Evolutionary conservation across 2,329 filamentous ascomycete species (phyloP).

Genomic region (Sphaerulina populicola): DNA sequence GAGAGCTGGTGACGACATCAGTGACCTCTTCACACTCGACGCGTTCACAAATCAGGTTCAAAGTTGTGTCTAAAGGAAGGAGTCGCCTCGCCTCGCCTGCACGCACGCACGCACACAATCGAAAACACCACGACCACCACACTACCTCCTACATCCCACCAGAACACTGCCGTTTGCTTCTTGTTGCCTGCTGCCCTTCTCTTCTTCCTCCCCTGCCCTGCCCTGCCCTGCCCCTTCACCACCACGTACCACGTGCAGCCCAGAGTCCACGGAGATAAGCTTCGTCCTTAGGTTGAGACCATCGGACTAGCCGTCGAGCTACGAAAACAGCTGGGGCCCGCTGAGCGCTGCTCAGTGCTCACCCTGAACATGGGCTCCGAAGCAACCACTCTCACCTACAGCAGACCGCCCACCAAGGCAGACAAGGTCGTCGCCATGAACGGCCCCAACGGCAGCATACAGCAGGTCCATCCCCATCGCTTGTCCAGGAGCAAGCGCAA

Average conservation of each 20-base stretch:
- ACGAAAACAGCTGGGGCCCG: not conserved
- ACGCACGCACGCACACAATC: too few species aligned
- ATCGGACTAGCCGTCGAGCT: not conserved
- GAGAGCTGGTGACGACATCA: too few species aligned
- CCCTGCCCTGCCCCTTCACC: not conserved
- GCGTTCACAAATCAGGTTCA: too few species aligned
- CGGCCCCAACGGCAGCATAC: constrained; percentile 17
- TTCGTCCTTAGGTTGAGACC: not conserved
- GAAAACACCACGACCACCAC: too few species aligned
- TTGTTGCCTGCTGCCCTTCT: not conserved
- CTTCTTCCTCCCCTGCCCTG: too few species aligned
- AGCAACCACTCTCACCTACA: not conserved
- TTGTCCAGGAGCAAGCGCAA: constrained; percentile 15
- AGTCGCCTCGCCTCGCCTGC: too few species aligned
- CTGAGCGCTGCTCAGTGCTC: not conserved
- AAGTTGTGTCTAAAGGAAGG: too few species aligned
- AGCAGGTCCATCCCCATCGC: constrained; percentile 11
- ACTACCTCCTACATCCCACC: too few species aligned
- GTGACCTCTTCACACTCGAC: too few species aligned
- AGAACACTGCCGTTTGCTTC: not conserved
- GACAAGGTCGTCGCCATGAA: constrained; percentile 16
- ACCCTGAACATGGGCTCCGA: not conserved
- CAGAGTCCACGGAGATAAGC: not conserved
- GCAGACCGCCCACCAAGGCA: constrained; percentile 5
- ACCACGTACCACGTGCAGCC: not conserved